phyloP scores from a whole-genome alignment of 345 rosid species.

The rapeseed (Brassica napus) region Da-Ae NC_063434.1:10058501-10059000 shows the following conservation, averaged over 20 bases:
- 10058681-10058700: constrained; percentile 9
- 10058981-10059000: constrained; percentile 13
- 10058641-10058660: constrained; percentile 68
- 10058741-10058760: neutral
- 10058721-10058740: constrained; percentile 71
- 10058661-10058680: constrained; percentile 32
- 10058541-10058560: constrained; percentile 13
- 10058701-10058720: constrained; percentile 33
- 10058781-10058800: constrained; percentile 15
- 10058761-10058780: neutral
- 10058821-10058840: constrained; percentile 1
- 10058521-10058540: constrained; percentile 23
- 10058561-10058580: constrained; percentile 11
- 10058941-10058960: neutral
- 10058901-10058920: constrained; percentile 13
- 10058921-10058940: constrained; percentile 8
- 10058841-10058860: neutral
- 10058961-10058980: neutral
- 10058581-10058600: constrained; percentile 21
- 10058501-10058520: constrained; percentile 41
- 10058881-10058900: constrained; percentile 11
- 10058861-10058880: neutral
- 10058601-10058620: constrained; percentile 54
- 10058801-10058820: constrained; percentile 13
- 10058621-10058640: constrained; percentile 62